Evolutionary conservation across 2,329 filamentous ascomycete species (phyloP).

Genomic region (Botrytis hyacinthi): DNA sequence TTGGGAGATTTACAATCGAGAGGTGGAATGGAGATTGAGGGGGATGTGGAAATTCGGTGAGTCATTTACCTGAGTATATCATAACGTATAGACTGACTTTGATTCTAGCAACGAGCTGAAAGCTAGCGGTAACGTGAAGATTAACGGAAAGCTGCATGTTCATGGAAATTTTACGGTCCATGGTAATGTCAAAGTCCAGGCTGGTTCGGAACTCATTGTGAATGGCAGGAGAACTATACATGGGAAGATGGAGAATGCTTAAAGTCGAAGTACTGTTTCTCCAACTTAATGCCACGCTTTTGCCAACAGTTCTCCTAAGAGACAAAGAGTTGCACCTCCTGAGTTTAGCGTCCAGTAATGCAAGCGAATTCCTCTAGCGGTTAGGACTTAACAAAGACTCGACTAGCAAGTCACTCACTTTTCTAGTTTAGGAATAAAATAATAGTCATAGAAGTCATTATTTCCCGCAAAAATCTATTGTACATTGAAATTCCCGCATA

Average conservation of each 20-base stretch:
- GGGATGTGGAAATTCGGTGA: conserved; percentile 25
- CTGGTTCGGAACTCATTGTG: conserved; percentile 27
- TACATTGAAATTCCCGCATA: neutral
- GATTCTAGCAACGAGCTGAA: conserved; percentile 23
- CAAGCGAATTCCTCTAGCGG: neutral
- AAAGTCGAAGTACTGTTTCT: neutral
- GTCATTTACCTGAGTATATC: neutral
- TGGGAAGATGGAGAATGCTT: conserved; percentile 26
- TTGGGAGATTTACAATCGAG: conserved; percentile 22
- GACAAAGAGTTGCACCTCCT: neutral
- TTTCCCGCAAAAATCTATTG: neutral
- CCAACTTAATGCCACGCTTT: too few relatives aligned
- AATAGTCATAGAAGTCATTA: neutral
- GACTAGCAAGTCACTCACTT: neutral
- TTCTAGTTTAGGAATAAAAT: neutral
- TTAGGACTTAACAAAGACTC: neutral
- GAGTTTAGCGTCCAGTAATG: neutral
- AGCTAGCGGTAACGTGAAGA: conserved; percentile 21
- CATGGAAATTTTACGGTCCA: conserved; percentile 30
- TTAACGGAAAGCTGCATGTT: conserved; percentile 29
- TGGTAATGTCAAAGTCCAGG: conserved; percentile 25
- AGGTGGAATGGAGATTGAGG: conserved; percentile 7
- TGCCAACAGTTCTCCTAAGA: neutral
- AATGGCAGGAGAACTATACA: conserved; percentile 33
- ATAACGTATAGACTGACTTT: neutral